Percentiles rank a stretch among this genome's conserved stretches.
Conservation (phyloP, 2,329 filamentous ascomycete species). For the Ceratocystiopsis sp. region DNA sequence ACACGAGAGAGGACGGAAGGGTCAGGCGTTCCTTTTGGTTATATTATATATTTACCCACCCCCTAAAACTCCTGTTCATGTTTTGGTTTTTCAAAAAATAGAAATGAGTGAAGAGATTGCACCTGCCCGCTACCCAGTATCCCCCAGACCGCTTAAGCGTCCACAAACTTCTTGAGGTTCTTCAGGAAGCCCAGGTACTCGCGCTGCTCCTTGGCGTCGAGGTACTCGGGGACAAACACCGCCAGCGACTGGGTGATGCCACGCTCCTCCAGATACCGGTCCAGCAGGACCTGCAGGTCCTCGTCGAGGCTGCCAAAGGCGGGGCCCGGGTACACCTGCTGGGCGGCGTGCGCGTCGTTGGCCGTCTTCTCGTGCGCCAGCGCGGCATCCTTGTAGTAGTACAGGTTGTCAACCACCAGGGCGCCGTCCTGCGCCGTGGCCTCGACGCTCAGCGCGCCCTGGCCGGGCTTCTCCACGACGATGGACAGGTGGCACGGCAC, state of each 20-base stretch:
- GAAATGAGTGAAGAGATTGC: not conserved
- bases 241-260: constrained; percentile 78
- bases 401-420: constrained; percentile 80
- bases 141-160: constrained; percentile 32
- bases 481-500: constrained; percentile 76
- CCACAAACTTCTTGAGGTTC: constrained; percentile 73
- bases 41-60: no score
- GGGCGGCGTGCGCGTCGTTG: constrained; percentile 59
- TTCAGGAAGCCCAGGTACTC: constrained; percentile 88
- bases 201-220: constrained; percentile 95
- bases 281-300: constrained; percentile 80
- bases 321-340: constrained; percentile 73
- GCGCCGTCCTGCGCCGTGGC: constrained; percentile 71
- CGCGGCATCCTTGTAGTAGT: constrained; percentile 65
- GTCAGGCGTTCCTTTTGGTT: no score
- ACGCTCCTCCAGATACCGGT: constrained; percentile 88
- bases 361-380: constrained; percentile 60
- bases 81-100: no score
- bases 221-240: constrained; percentile 86
- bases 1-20: no score
- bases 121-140: no score
- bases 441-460: constrained; percentile 76
- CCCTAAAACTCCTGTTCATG: no score
- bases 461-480: constrained; percentile 71
- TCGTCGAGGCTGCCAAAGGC: constrained; percentile 90